These are phyloP conservation scores for Leccinum incarnatum DNA, from an alignment of 768 basidiomycete genomes.

Conservation along the genomic window DNA sequence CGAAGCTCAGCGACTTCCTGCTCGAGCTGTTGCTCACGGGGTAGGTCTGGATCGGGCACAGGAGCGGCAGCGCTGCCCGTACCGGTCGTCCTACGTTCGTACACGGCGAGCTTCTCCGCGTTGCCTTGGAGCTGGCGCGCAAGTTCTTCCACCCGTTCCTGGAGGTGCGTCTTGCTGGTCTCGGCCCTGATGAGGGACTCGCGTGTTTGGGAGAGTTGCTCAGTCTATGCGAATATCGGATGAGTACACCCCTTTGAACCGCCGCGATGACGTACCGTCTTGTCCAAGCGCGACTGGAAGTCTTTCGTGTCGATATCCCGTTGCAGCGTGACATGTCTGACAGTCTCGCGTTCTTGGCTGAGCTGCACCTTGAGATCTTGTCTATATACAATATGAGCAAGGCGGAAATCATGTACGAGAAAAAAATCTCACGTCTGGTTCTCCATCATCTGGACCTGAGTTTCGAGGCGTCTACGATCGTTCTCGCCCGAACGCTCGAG, in stretches of 20 bases:
- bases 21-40: constrained; percentile 77
- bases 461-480: constrained; percentile 78
- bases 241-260: constrained; percentile 8
- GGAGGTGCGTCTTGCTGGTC: constrained; percentile 75
- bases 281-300: constrained; percentile 68
- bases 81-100: constrained; percentile 60
- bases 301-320: constrained; percentile 81
- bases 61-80: constrained; percentile 32
- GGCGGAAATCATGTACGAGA: background rate
- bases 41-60: constrained; percentile 44
- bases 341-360: constrained; percentile 67
- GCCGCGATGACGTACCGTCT: constrained; percentile 45
- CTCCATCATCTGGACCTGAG: constrained; percentile 74
- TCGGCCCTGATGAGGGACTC: constrained; percentile 70
- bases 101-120: constrained; percentile 83
- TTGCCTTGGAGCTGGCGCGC: constrained; percentile 66
- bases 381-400: constrained; percentile 36
- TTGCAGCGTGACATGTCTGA: constrained; percentile 73
- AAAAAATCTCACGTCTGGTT: constrained; percentile 61
- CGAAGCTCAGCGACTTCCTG: constrained; percentile 82
- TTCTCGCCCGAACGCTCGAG: constrained; percentile 81
- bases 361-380: constrained; percentile 73
- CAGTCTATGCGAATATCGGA: constrained; percentile 39
- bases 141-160: constrained; percentile 53
- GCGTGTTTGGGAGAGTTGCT: constrained; percentile 65